Evolutionary conservation across 1,284 basidiomycete species (phyloP).

Genomic region (Ganoderma lucidum): DNA sequence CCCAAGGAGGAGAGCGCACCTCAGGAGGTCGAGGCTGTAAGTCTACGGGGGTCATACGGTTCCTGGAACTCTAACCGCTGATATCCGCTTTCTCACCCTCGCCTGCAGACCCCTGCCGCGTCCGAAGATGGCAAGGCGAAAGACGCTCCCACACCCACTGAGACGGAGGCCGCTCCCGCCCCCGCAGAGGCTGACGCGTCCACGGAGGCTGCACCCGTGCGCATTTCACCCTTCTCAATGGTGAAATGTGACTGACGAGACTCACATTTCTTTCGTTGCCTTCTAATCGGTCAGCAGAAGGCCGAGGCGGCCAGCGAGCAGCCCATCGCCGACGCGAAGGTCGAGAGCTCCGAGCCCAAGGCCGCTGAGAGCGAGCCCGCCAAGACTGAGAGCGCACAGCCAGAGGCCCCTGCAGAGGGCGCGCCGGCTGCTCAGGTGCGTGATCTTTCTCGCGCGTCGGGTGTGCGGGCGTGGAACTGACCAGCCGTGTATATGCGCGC

Average conservation of each 20-base stretch:
- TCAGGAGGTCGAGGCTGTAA: conserved; percentile 28
- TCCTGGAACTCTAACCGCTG: conserved; percentile 3
- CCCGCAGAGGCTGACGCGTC: conserved; percentile 47
- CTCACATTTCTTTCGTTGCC: background rate
- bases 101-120: conserved; percentile 4
- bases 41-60: conserved; percentile 4
- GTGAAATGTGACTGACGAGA: background rate
- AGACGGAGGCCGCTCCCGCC: conserved; percentile 44
- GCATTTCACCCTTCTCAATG: conserved; percentile 24
- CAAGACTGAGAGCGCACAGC: conserved; percentile 32
- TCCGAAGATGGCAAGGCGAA: conserved; percentile 24
- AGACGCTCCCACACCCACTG: conserved; percentile 30
- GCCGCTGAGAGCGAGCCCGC: conserved; percentile 27
- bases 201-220: conserved; percentile 43
- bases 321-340: conserved; percentile 18
- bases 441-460: background rate
- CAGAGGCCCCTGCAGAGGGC: conserved; percentile 19
- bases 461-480: background rate
- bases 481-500: background rate
- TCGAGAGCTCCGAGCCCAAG: background rate
- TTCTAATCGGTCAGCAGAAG: conserved; percentile 16
- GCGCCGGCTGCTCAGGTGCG: conserved; percentile 32
- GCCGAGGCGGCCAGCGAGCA: conserved; percentile 29
- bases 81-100: conserved; percentile 9
- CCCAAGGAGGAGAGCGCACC: conserved; percentile 30